These are phyloP conservation scores for Brasilioporus rufonigricans DNA, from an alignment of 768 basidiomycete genomes.

Conservation along the genomic window DNA sequence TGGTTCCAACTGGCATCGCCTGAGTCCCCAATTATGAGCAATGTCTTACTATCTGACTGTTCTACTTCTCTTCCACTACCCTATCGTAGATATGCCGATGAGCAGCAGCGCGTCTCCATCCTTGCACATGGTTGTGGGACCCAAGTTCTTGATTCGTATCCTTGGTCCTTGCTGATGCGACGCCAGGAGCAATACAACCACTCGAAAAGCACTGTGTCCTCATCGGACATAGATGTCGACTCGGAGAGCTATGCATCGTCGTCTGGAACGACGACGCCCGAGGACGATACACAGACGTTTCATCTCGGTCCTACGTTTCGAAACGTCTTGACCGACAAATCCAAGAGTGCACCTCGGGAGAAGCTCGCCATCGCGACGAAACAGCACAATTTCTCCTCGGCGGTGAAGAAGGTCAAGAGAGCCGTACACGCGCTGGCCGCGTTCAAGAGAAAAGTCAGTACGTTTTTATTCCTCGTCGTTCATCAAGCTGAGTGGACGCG, in stretches of 20 bases:
- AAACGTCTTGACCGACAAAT: conserved; percentile 3
- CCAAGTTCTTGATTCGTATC: neutral
- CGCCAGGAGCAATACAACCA: conserved; percentile 3
- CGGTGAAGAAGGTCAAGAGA: conserved; percentile 25
- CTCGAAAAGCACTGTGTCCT: conserved; percentile 6
- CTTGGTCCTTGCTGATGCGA: neutral
- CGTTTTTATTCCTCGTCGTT: neutral
- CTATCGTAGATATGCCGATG: neutral
- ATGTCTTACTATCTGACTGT: neutral
- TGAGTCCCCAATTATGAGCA: neutral
- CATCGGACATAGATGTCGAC: conserved; percentile 24
- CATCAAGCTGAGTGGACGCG: neutral
- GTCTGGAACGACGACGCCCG: conserved; percentile 32
- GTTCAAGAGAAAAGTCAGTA: conserved; percentile 28
- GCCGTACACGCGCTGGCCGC: conserved; percentile 14
- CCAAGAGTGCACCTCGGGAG: neutral
- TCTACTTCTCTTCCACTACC: neutral
- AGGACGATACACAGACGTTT: conserved; percentile 27
- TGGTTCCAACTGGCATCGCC: neutral
- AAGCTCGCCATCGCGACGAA: conserved; percentile 12
- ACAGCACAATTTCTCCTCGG: conserved; percentile 11
- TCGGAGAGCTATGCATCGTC: conserved; percentile 24
- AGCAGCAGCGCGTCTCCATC: neutral
- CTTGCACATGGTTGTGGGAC: conserved; percentile 1
- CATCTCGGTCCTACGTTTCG: conserved; percentile 16